Base-by-base conservation (phyloP, 75 land plant genomes). In the Cupressus sempervirens region DNA sequence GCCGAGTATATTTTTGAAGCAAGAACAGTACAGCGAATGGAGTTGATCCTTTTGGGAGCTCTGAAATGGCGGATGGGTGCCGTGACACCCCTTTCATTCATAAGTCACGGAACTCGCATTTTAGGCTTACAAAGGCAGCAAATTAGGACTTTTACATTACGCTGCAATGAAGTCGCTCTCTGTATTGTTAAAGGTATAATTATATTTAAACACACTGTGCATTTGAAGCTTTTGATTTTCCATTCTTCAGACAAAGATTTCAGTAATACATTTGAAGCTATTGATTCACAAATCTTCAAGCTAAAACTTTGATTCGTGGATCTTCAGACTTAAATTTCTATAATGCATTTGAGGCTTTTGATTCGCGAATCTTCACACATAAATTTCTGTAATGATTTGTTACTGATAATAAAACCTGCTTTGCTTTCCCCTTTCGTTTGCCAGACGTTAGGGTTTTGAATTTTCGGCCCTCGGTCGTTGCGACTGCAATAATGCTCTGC, bases 21-120 rank as follows among this genome's bases (percentile, higher is more conserved):
- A 9, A 68, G 83, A 34, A 91, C 93, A 0, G 84, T 94, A 13
- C 94, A 93, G 83, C 86, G 94, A 88, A 93, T 94, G 94, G 95
- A 94, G 90, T 87, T 94, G 36, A 81, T 90, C 13, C 89, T 94
- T 1, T 43, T 94, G 87, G 82, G 87, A 48, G 85, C 83, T 32
- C 87, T 94, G 67, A 86, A 90, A 62, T 94, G 96, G 96, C 88
- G 95, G 46, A 83, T 93, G 92, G 87, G 88, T 56, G 67, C 88
- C 40, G 88, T 92, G 74, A 93, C 92, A 7, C 95, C 95, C 14
- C 89, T 90, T 87, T 87, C 86, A 3, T 92, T 88, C 88, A 85
- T 92, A 4, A 68, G 84, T 53, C 83, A 80, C 82, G 86, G 87
- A 45, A 75, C 88, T 52, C 88, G 76, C 76, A 84, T 91, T 77